Evolutionary conservation across 345 rosid genomes (phyloP), one percentile per base, ranked within the genome.

Genomic region (Isatis tinctoria): DNA sequence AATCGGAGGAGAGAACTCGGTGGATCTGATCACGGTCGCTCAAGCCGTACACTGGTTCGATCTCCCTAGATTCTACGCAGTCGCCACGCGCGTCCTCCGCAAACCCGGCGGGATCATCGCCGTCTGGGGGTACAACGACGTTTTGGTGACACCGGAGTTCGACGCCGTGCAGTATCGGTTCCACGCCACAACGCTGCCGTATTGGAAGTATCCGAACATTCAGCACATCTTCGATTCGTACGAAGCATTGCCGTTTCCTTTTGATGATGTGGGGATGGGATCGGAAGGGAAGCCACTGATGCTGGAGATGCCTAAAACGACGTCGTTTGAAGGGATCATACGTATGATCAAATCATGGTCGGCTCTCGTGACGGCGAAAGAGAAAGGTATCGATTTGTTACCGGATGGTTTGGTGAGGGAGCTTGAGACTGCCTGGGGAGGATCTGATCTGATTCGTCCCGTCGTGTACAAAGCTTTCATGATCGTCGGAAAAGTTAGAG

Each of bases 11-110:
- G 78, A 78, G 9, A 67, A 73, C 60, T 61, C 81, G 0, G 78
- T 73, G 18, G 81, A 78, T 67, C 62, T 89, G 28, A 80, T 91
- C 43, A 86, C 87, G 0, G 85, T 85, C n/a, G 90, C 88, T 30
- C 81, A 77, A 78, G 93, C 83, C 7, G 76, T 85, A n/a, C 90
- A 87, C 78, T 84, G 93, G 90, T 85, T 90, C 59, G 92, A 90
- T 22, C 85, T 87, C 51, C 85, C 83, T 1, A 85, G 57, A 11
- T 86, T 91, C 65, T 89, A 91, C 72, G 47, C 87, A 27, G 41
- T 80, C 8, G 89, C 79, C 1, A 79, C 73, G 11, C 82, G 90
- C 2, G 49, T 85, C 26, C 76, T 87, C 10, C 75, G 81, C 16
- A 91, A 85, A 62, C 93, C 90, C 0, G 87, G 86, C 1, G 91